Evolutionary conservation across 1,284 basidiomycete species (phyloP), one percentile per base, ranked within the genome.

Genomic region (Cystobasidium sp.): DNA sequence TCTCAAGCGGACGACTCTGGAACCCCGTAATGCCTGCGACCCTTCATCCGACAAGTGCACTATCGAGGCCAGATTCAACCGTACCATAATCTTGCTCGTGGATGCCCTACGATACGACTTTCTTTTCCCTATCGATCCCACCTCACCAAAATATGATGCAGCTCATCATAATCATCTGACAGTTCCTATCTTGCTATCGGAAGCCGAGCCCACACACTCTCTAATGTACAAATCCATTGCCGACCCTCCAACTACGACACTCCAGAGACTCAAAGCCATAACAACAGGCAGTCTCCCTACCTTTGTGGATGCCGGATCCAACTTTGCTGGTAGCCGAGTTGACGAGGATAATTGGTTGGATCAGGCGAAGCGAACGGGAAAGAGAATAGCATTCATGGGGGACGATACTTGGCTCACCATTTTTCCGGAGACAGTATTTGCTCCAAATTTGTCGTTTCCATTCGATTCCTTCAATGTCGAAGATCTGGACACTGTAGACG

Each of bases 391-490:
- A 0, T 92, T 98, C 81, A 94, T 93, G 88, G 96, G 96, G 0
- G 96, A 99, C 81, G 93, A 98, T 81, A 99, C 96, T 0, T 99
- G 97, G 97, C 87, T 90, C 81, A 88, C 89, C 1, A 88, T 97
- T 16, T 99, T 95, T 81, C 92, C 95, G 0, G 83, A 86, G 64
- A 84, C 88, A 0, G 94, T 97, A 77, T 63, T 75, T 44, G 65
- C 68, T 6, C 44, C 84, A 41, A 89, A 90, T 77, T 88, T 91
- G 83, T 86, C 88, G 0, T 90, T 89, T 81, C 90, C 94, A 0
- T 98, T 90, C 81, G 94, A 97, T 82, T 97, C 94, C 0, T 99
- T 99, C 87, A 96, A 99, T 82, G 96, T 99, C 75, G 96, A 98
- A 82, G 97, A 99, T 81, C 86, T 99, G 18, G 93, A 99, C 80